Percentiles rank a stretch among this genome's conserved stretches.
These are phyloP conservation scores for Penicillium sp. DNA, from an alignment of 2,329 filamentous ascomycete genomes.

Conservation along the genomic window DNA sequence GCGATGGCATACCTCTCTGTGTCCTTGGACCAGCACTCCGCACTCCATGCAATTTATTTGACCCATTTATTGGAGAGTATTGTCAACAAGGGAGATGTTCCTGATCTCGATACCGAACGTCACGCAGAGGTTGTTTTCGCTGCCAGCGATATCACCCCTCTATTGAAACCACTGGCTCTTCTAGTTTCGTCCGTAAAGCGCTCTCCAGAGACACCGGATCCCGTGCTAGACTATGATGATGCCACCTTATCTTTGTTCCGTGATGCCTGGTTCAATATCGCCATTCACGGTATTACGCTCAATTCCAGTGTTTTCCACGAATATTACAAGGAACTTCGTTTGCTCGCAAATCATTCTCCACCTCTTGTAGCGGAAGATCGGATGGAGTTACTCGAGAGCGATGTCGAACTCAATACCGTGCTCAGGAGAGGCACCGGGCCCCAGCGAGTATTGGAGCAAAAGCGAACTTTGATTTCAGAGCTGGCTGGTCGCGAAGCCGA, in stretches of 20 bases:
- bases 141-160: slow-evolving; percentile 80
- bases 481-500: slow-evolving; percentile 76
- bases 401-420: slow-evolving; percentile 94
- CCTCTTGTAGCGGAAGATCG: slow-evolving; percentile 86
- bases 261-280: slow-evolving; percentile 98
- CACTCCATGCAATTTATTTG: slow-evolving; percentile 79
- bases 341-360: slow-evolving; percentile 83
- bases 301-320: slow-evolving; percentile 71
- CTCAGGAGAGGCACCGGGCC: slow-evolving; percentile 81
- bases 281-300: slow-evolving; percentile 84
- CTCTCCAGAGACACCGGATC: slow-evolving; percentile 21
- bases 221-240: slow-evolving; percentile 54
- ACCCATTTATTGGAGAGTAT: slow-evolving; percentile 81
- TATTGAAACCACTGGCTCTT: slow-evolving; percentile 82
- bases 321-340: slow-evolving; percentile 73
- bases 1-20: slow-evolving; percentile 78
- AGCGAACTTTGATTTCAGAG: slow-evolving; percentile 71
- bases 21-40: slow-evolving; percentile 65
- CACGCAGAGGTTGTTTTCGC: slow-evolving; percentile 79
- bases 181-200: slow-evolving; percentile 62
- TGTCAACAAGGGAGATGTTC: slow-evolving; percentile 84
- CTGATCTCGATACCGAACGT: slow-evolving; percentile 70
- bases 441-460: slow-evolving; percentile 71
- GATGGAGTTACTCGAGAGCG: slow-evolving; percentile 87
- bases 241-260: slow-evolving; percentile 73